Percentiles rank a stretch among this genome's conserved stretches.
Conservation (phyloP, 2,329 filamentous ascomycete genomes). For the Pseudomassariella vexata region DNA sequence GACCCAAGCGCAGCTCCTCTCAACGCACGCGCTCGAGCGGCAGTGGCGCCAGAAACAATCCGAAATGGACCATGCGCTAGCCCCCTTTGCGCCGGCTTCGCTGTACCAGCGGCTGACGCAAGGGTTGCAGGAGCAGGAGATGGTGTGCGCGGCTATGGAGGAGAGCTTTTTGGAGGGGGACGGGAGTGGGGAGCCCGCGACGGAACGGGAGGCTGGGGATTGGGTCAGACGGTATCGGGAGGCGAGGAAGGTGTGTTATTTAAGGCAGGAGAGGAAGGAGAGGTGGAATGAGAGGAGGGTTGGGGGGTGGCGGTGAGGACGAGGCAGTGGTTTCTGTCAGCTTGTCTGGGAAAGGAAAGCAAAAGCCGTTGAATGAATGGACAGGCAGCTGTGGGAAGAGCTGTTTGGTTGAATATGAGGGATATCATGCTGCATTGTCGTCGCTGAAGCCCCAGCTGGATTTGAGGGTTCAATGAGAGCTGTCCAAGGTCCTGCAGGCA, state of each 20-base stretch:
- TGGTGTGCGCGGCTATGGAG: conserved; percentile 74
- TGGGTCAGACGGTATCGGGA: conserved; percentile 81
- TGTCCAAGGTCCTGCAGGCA: no score
- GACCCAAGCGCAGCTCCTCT: conserved; percentile 75
- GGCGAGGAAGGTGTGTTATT: conserved; percentile 70
- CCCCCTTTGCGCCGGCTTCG: conserved; percentile 78
- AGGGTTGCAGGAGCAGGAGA: conserved; percentile 76
- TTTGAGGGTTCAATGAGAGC: no score
- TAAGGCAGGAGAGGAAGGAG: conserved; percentile 80
- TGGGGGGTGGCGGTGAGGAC: conserved; percentile 84
- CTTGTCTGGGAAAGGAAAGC: no score
- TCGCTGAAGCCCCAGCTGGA: no score
- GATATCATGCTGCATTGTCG: no score
- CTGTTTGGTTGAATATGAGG: no score
- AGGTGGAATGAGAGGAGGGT: conserved; percentile 95
- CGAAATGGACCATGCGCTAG: conserved; percentile 80
- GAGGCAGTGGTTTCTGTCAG: no score
- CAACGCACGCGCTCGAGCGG: conserved; percentile 82
- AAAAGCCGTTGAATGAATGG: no score
- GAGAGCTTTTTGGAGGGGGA: conserved; percentile 79
- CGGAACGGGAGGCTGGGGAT: conserved; percentile 77
- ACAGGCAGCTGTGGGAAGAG: no score
- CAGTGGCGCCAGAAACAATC: conserved; percentile 85
- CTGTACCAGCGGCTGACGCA: conserved; percentile 77
- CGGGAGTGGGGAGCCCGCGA: conserved; percentile 45